These are phyloP conservation scores for Xylaria bambusicola DNA, from an alignment of 495 filamentous ascomycete species.

Conservation along the genomic window DNA sequence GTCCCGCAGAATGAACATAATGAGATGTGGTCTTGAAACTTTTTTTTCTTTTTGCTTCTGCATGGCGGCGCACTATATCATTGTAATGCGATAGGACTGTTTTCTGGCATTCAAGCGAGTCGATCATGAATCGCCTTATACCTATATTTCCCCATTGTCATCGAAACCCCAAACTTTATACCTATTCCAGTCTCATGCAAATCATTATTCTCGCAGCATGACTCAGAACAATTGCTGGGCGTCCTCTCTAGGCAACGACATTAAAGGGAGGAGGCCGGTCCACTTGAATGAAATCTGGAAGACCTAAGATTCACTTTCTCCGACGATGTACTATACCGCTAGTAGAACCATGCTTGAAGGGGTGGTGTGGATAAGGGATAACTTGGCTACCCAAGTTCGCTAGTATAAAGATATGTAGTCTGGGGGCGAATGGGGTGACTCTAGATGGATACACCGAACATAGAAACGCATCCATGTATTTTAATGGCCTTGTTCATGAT, in stretches of 20 bases:
- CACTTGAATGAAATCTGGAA: conserved; percentile 13
- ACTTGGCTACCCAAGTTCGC: conserved; percentile 2
- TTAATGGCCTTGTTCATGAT: conserved; percentile 13
- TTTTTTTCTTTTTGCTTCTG: conserved; percentile 18
- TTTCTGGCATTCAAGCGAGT: conserved; percentile 13
- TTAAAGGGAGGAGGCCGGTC: neutral
- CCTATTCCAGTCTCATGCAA: neutral
- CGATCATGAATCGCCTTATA: conserved; percentile 1
- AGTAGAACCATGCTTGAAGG: conserved; percentile 11
- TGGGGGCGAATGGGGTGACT: neutral
- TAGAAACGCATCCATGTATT: conserved; percentile 15
- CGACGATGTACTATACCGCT: conserved; percentile 33
- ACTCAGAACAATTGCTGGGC: neutral
- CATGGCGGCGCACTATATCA: conserved; percentile 19
- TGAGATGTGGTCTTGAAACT: conserved; percentile 19
- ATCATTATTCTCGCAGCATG: neutral
- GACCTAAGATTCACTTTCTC: conserved; percentile 21
- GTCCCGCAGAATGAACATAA: conserved; percentile 18
- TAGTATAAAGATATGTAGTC: conserved; percentile 6
- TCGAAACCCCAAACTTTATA: conserved; percentile 12
- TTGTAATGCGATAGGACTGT: conserved; percentile 15
- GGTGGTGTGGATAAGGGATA: conserved; percentile 9
- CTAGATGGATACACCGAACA: conserved; percentile 12
- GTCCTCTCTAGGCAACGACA: neutral
- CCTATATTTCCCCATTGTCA: conserved; percentile 1